These are phyloP conservation scores for Schizophyllum amplum DNA, from an alignment of 1,284 basidiomycete species.

Conservation along the genomic window DNA sequence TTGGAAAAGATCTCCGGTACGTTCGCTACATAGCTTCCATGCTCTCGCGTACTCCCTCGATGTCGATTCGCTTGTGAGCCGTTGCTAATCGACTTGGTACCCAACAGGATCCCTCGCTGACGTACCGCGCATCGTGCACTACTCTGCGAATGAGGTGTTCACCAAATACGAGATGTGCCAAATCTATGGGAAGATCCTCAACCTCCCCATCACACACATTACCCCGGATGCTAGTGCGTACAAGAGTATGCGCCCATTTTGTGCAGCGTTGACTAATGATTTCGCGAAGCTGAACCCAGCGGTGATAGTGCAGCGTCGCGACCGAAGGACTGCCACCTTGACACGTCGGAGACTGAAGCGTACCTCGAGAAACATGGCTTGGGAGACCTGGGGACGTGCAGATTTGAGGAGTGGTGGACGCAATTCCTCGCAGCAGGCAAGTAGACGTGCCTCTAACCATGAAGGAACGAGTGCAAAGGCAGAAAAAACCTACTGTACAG, in stretches of 20 bases:
- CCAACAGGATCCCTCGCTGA: constrained; percentile 21
- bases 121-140: constrained; percentile 67
- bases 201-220: constrained; percentile 58
- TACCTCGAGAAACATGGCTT: constrained; percentile 24
- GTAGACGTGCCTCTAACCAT: neutral
- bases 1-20: constrained; percentile 57
- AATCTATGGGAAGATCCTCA: constrained; percentile 60
- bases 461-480: too few relatives aligned
- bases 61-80: neutral
- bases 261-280: neutral
- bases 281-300: constrained; percentile 28
- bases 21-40: constrained; percentile 13
- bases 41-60: neutral
- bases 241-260: too few relatives aligned
- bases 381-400: constrained; percentile 46
- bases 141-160: constrained; percentile 64
- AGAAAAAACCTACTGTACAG: too few relatives aligned
- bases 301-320: constrained; percentile 53
- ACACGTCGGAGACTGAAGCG: constrained; percentile 55
- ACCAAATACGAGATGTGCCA: constrained; percentile 85
- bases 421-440: neutral
- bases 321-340: constrained; percentile 65
- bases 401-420: constrained; percentile 76
- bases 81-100: too few relatives aligned
- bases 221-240: constrained; percentile 50